Evolutionary conservation across 2,329 filamentous ascomycete species (phyloP).

Genomic region (Nemania sp.): DNA sequence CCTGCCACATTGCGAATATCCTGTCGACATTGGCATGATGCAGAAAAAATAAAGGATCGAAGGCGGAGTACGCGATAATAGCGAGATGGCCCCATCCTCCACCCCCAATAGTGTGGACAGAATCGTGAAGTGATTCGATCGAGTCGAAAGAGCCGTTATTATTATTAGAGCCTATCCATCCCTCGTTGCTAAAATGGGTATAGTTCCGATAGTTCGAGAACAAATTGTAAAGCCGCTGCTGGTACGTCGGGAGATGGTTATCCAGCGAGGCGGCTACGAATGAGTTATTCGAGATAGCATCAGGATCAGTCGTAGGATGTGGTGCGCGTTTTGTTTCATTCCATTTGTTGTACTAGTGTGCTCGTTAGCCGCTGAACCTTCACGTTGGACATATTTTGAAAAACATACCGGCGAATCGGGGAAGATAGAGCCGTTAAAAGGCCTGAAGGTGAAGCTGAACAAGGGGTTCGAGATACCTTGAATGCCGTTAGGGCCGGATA

Average conservation of each 20-base stretch:
- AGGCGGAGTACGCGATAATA: constrained; percentile 71
- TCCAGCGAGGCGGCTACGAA: constrained; percentile 57
- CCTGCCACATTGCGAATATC: constrained; percentile 76
- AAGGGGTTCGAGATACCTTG: constrained; percentile 65
- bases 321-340: constrained; percentile 63
- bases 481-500: constrained; percentile 59
- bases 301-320: constrained; percentile 41
- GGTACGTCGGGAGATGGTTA: constrained; percentile 56
- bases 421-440: constrained; percentile 61
- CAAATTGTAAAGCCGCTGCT: constrained; percentile 67
- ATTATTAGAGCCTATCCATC: constrained; percentile 53
- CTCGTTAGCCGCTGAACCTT: constrained; percentile 13
- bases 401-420: constrained; percentile 60
- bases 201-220: constrained; percentile 70
- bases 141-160: constrained; percentile 61
- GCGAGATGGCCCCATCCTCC: constrained; percentile 66
- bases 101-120: constrained; percentile 59
- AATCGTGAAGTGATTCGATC: constrained; percentile 66
- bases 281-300: constrained; percentile 62
- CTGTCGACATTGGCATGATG: constrained; percentile 79
- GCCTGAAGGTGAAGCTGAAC: constrained; percentile 62
- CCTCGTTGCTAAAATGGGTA: constrained; percentile 70
- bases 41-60: constrained; percentile 79
- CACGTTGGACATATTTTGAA: background rate
- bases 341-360: constrained; percentile 59